Evolutionary conservation across 2,329 filamentous ascomycete species (phyloP), one percentile per base, ranked within the genome.

Genomic region (Ceratocystis albifundus): DNA sequence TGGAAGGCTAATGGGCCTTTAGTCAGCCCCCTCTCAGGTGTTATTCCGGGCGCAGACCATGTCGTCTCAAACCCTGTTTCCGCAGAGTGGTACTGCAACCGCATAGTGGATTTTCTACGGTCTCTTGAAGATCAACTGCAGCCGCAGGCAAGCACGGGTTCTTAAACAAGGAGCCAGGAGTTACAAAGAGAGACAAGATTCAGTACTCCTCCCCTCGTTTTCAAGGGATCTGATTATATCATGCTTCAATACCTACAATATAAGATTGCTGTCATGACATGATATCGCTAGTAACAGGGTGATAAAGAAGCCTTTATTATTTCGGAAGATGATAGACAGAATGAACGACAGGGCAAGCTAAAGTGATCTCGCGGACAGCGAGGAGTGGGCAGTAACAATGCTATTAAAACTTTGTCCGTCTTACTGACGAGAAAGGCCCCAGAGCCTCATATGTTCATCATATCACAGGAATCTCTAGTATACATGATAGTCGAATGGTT

Each of bases 1-100:
- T 92, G 87, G 82, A 78, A 74, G 69, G 70, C 72, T 0, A 74
- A 78, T 4, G 81, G 76, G 67, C 71, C 74, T 2, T 72, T 79
- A 8, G 78, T 79, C 20, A 84, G 82, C 70, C 71, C 76, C 22
- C 71, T 83, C 5, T 84, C 82, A 1, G 81, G 77, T 0, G 71
- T 79, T 10, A 82, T 85, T 66, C 82, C 82, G 3, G 79, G 75
- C 3, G 80, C 82, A 0, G 75, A 75, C 30, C 83, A 85, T 68
- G 76, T 77, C 2, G 81, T 84, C 2, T 74, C 78, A 45, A 73
- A 78, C 50, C 72, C 75, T 0, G 76, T 76, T 30, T 75, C 80
- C 0, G 78, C 79, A 69, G 70, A 76, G 41, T 84, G 81, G 81
- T 74, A 84, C 64, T 77, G 76, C 1, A 74, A 77, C 41, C 77